Evolutionary conservation across 1,139 yeast genomes (phyloP).

Genomic region (Sugiyamaella novakii): DNA sequence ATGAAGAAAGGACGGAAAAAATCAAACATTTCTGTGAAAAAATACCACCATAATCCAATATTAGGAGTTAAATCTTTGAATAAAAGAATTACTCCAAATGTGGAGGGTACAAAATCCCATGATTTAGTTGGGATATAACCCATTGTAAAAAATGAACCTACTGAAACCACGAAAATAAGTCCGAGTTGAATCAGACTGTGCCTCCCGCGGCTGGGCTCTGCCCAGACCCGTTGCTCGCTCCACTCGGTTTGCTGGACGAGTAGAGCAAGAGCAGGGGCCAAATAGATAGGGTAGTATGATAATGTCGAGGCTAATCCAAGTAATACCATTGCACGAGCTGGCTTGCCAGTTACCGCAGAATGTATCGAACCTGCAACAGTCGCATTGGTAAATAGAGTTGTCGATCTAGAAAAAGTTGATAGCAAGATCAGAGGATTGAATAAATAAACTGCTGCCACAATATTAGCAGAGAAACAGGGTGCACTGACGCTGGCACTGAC

Average conservation of each 20-base stretch:
- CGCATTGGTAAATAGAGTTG: slow-evolving; percentile 61
- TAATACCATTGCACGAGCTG: slow-evolving; percentile 52
- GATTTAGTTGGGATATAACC: slow-evolving; percentile 50
- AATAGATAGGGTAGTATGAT: slow-evolving; percentile 59
- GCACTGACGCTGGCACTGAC: not conserved
- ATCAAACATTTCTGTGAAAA: slow-evolving; percentile 92
- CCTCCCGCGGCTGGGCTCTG: slow-evolving; percentile 8
- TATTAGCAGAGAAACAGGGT: slow-evolving; percentile 28
- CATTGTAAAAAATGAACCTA: slow-evolving; percentile 43
- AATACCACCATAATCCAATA: slow-evolving; percentile 97
- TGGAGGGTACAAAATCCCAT: slow-evolving; percentile 58
- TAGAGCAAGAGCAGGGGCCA: slow-evolving; percentile 33
- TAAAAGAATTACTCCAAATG: slow-evolving; percentile 62
- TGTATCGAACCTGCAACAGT: slow-evolving; percentile 57
- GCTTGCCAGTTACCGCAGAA: slow-evolving; percentile 48
- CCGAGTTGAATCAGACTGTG: slow-evolving; percentile 19
- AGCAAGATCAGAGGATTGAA: slow-evolving; percentile 79
- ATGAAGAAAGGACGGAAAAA: slow-evolving; percentile 82
- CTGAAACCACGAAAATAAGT: slow-evolving; percentile 29
- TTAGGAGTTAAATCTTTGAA: slow-evolving; percentile 78
- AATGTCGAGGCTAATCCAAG: slow-evolving; percentile 68
- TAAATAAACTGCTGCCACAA: slow-evolving; percentile 58
- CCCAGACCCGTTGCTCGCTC: not conserved
- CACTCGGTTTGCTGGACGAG: slow-evolving; percentile 11
- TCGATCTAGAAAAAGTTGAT: slow-evolving; percentile 69